Evolutionary conservation across 1,284 basidiomycete genomes (phyloP), one percentile per base, ranked within the genome.

Genomic region (Tilletia caries): DNA sequence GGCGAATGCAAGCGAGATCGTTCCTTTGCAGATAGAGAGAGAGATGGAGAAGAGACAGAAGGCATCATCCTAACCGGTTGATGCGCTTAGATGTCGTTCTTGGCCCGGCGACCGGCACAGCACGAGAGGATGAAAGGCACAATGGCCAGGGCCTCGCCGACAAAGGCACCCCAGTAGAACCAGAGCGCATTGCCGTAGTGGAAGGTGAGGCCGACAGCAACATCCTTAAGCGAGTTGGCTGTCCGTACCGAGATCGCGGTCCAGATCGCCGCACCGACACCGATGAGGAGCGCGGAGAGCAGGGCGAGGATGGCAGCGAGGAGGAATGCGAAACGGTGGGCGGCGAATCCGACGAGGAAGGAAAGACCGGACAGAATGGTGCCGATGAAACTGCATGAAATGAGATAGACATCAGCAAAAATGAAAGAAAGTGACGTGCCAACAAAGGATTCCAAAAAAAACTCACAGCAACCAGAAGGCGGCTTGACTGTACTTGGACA

Each of bases 101-200:
- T 69, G 20, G 48, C 32, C 15, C 37, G 37, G 18, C 70, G 64
- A 25, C 68, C 71, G 20, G 58, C 46, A 52, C 68, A 68, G 71
- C 71, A 73, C 23, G 62, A 20, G 60, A 73, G 34, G 34, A 73
- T 43, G 33, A 68, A 54, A 20, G 71, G 71, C 41, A 73, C 67
- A n/a, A 82, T 73, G n/a, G 76, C 68, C 20, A 81, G 67, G 0
- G 54, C 27, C 54, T 60, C 54, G 54, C 54, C 54, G 54, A 60
- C 54, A 20, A 60, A 60, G n/a, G 54, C 54, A 32, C 54, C 54
- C 54, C 81, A 79, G 34, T 68, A 74, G 60, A 82, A 70, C 81
- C 81, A 82, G 41, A 82, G 73, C 5, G 79, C 76, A 64, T 82
- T 77, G 20, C 78, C 78, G 68, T 79, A 81, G 43, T 68, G 32